Conservation (phyloP, 1,139 yeast species). For the Scheffersomyces titani region DNA sequence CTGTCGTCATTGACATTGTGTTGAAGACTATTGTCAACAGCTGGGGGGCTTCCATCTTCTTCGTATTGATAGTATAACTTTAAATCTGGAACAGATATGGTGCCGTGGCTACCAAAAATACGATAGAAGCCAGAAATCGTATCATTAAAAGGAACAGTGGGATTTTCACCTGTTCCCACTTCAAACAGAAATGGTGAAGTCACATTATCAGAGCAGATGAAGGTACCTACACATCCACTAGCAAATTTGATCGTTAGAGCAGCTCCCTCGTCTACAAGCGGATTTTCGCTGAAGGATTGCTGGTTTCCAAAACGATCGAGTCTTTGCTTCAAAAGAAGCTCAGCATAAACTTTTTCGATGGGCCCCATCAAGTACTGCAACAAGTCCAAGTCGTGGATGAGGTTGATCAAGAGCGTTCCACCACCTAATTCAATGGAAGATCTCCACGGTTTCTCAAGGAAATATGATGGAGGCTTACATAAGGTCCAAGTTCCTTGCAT, state of each 20-base stretch:
- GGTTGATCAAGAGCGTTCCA: conserved; percentile 40
- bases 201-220: conserved; percentile 44
- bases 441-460: conserved; percentile 42
- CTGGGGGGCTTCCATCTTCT: conserved; percentile 1
- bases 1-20: conserved; percentile 12
- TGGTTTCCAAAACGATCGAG: conserved; percentile 9
- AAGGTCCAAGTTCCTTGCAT: conserved; percentile 47
- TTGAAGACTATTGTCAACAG: conserved; percentile 10
- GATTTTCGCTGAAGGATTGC: conserved; percentile 7
- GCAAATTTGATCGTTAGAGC: conserved; percentile 39
- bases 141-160: conserved; percentile 36
- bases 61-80: conserved; percentile 32
- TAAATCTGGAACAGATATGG: conserved; percentile 44
- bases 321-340: conserved; percentile 34
- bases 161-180: conserved; percentile 46
- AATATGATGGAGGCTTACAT: conserved; percentile 37
- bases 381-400: conserved; percentile 45
- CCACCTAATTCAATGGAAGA: conserved; percentile 36
- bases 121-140: conserved; percentile 39
- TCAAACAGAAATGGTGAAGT: conserved; percentile 46
- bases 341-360: conserved; percentile 40
- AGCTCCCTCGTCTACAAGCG: conserved; percentile 46
- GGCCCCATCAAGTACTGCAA: conserved; percentile 45
- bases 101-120: conserved; percentile 42
- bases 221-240: conserved; percentile 43